phyloP scores from a whole-genome alignment of 2,329 filamentous ascomycete species.

The Grosmannia penicillata region DNA sequence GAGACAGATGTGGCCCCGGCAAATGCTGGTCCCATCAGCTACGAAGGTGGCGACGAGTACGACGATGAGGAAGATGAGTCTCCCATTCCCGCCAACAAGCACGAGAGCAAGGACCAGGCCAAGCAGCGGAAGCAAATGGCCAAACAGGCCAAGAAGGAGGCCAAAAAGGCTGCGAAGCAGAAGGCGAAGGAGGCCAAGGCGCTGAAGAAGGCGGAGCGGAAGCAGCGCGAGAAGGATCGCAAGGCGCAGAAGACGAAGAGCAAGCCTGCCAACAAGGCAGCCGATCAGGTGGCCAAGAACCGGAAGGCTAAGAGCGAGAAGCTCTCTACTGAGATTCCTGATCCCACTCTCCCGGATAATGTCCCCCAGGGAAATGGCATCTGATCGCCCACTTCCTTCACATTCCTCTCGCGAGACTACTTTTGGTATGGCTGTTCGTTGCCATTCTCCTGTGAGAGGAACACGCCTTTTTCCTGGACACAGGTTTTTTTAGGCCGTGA shows the following conservation, averaged over 20 bases:
- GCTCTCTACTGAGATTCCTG: too few species aligned
- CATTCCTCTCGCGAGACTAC: too few species aligned
- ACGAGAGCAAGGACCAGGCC: background rate
- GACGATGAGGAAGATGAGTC: background rate
- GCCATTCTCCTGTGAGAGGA: too few species aligned
- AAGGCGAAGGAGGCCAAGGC: background rate
- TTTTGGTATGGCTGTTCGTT: too few species aligned
- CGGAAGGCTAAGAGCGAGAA: too few species aligned
- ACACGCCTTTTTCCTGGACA: too few species aligned
- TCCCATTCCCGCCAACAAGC: too few species aligned
- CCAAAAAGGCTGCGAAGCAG: background rate
- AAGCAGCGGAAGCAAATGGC: background rate
- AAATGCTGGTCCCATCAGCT: background rate
- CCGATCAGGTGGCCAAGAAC: background rate
- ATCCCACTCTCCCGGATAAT: too few species aligned
- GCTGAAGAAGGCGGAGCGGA: background rate
- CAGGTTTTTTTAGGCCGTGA: too few species aligned
- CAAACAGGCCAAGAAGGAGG: background rate
- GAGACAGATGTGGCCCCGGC: background rate
- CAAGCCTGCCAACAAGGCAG: background rate
- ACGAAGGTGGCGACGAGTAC: slow-evolving; percentile 1
- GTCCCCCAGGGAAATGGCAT: too few species aligned
- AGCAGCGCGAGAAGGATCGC: background rate
- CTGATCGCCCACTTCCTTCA: too few species aligned
- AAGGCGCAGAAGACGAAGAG: background rate